Evolutionary conservation across 225 moss, liverwort and hornwort genomes (phyloP).

Genomic region (Polytrichum formosum): DNA sequence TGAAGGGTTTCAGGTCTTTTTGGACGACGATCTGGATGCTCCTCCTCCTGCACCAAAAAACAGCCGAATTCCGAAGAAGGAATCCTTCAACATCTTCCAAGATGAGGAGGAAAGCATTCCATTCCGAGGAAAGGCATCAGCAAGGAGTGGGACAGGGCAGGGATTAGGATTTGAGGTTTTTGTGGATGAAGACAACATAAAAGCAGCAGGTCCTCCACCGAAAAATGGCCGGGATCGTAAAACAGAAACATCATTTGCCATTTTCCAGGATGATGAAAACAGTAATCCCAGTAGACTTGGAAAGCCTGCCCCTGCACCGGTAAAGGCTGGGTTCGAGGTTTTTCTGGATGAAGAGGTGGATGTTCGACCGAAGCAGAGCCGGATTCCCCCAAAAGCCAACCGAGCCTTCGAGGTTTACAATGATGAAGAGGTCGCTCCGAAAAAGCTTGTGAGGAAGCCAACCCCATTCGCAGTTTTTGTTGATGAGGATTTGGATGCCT

Average conservation of each 20-base stretch:
- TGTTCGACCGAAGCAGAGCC: conserved; percentile 2
- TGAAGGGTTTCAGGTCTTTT: conserved; percentile 45
- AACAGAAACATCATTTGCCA: conserved; percentile 19
- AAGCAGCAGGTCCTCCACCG: conserved; percentile 4
- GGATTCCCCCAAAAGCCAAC: not conserved
- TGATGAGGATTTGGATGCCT: conserved; percentile 21
- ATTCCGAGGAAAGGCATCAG: conserved; percentile 1
- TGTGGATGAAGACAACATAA: conserved; percentile 25
- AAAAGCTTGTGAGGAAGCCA: conserved; percentile 16
- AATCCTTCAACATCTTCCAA: conserved; percentile 24
- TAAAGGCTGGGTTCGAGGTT: conserved; percentile 23
- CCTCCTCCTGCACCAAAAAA: conserved; percentile 8
- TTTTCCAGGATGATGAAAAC: conserved; percentile 34
- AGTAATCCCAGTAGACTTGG: conserved; percentile 11
- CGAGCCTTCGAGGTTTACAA: not conserved
- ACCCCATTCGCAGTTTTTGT: conserved; percentile 35
- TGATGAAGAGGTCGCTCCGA: not conserved
- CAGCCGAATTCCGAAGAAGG: not conserved
- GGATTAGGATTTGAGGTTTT: conserved; percentile 26
- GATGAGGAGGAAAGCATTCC: conserved; percentile 48
- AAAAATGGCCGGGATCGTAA: conserved; percentile 2
- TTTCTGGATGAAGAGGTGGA: conserved; percentile 29
- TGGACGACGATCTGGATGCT: conserved; percentile 37
- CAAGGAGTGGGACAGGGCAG: not conserved
- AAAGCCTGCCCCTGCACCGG: conserved; percentile 6